These are phyloP conservation scores for Leccinum barrowsii DNA, from an alignment of 768 basidiomycete genomes.

Conservation along the genomic window DNA sequence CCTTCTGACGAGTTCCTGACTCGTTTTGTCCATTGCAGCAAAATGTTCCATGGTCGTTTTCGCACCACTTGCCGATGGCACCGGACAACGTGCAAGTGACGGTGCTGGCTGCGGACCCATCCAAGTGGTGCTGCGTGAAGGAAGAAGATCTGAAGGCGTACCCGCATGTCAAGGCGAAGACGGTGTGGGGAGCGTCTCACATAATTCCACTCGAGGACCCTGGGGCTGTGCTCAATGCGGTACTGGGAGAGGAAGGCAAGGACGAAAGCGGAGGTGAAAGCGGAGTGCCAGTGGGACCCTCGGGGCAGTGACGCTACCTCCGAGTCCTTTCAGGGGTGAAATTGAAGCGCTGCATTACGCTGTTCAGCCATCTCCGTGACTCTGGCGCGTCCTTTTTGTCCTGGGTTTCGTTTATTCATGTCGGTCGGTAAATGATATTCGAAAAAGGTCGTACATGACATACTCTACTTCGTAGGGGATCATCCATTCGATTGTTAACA, in stretches of 20 bases:
- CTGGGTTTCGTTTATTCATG: too few relatives aligned
- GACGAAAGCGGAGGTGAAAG: background rate
- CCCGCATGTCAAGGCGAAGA: conserved; percentile 3
- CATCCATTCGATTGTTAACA: too few relatives aligned
- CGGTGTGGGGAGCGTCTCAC: conserved; percentile 13
- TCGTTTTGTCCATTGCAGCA: conserved; percentile 6
- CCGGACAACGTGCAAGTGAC: conserved; percentile 11
- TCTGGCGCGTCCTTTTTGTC: too few relatives aligned
- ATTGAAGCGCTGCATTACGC: too few relatives aligned
- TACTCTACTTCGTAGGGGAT: too few relatives aligned
- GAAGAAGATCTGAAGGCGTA: conserved; percentile 4
- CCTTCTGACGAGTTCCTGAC: background rate
- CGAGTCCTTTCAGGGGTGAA: too few relatives aligned
- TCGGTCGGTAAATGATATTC: too few relatives aligned
- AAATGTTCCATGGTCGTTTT: conserved; percentile 22
- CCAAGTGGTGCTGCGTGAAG: background rate
- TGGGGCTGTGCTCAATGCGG: conserved; percentile 12
- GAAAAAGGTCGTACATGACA: too few relatives aligned
- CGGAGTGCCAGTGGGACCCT: too few relatives aligned
- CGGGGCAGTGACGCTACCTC: too few relatives aligned
- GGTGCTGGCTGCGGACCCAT: conserved; percentile 14
- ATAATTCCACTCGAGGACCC: conserved; percentile 12
- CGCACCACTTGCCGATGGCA: background rate
- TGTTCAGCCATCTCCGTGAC: too few relatives aligned
- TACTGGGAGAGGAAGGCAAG: background rate